phyloP scores from a whole-genome alignment of 768 basidiomycete species.

The Russula emetica region DNA sequence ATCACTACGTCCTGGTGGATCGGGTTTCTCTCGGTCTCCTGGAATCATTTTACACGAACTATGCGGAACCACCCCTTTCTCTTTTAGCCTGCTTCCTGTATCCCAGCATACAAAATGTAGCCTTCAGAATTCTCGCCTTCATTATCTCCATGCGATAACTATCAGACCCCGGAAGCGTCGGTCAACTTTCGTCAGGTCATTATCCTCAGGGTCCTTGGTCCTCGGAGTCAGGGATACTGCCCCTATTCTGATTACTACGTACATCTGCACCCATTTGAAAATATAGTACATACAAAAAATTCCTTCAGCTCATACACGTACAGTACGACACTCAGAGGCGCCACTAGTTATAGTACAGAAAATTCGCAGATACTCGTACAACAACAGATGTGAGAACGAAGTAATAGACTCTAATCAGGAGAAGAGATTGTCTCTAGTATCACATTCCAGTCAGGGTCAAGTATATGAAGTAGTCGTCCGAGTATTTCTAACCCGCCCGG shows the following conservation, averaged over 20 bases:
- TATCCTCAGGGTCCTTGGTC: no score
- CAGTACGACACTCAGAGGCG: background rate
- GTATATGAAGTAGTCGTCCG: background rate
- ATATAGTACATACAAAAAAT: conserved; percentile 1
- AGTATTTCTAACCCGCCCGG: conserved; percentile 8
- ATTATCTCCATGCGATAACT: no score
- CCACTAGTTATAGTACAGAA: background rate
- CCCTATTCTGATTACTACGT: no score
- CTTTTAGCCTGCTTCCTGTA: background rate
- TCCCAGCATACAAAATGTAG: background rate
- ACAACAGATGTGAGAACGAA: background rate
- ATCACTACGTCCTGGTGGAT: background rate
- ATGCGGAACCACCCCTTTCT: background rate
- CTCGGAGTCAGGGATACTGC: no score
- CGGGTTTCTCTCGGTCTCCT: background rate
- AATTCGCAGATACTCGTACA: background rate
- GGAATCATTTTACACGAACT: background rate
- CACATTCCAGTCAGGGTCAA: conserved; percentile 7
- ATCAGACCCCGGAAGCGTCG: no score
- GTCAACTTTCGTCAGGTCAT: no score
- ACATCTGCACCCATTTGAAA: no score
- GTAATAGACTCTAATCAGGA: background rate
- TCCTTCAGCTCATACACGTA: background rate
- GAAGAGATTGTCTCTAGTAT: conserved; percentile 1
- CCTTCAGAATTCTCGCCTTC: background rate